Evolutionary conservation across 2,329 filamentous ascomycete species (phyloP).

Genomic region (Ophiostoma ips): DNA sequence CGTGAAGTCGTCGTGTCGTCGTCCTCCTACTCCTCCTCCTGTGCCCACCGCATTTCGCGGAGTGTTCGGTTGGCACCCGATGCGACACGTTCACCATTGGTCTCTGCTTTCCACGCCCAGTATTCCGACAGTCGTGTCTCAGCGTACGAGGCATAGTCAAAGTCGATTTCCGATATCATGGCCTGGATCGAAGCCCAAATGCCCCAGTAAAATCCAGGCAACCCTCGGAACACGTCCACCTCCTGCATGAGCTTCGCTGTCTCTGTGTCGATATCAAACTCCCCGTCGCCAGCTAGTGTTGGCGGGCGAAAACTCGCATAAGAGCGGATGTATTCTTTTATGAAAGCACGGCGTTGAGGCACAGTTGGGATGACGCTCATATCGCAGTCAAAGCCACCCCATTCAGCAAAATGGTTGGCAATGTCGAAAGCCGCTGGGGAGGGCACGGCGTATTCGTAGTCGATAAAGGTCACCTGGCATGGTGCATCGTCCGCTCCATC

Average conservation of each 20-base stretch:
- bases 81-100: conserved; percentile 43
- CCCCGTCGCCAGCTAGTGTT: conserved; percentile 18
- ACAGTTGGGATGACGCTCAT: conserved; percentile 68
- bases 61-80: conserved; percentile 49
- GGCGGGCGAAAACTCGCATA: conserved; percentile 44
- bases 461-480: conserved; percentile 63
- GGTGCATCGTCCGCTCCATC: not conserved
- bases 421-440: conserved; percentile 93
- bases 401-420: conserved; percentile 96
- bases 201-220: conserved; percentile 84
- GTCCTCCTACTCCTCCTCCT: conserved; percentile 23
- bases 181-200: conserved; percentile 95
- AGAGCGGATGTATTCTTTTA: conserved; percentile 65
- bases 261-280: conserved; percentile 44
- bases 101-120: conserved; percentile 75
- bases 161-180: conserved; percentile 87
- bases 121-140: conserved; percentile 80
- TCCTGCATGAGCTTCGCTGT: conserved; percentile 58
- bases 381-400: conserved; percentile 94
- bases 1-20: not conserved
- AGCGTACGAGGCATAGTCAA: conserved; percentile 89
- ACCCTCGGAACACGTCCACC: conserved; percentile 74
- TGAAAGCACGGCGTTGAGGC: conserved; percentile 63
- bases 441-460: conserved; percentile 95
- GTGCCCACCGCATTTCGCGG: conserved; percentile 69